Base-by-base conservation (phyloP, 2,329 filamentous ascomycete species). In the Aplosporella prunicola region DNA sequence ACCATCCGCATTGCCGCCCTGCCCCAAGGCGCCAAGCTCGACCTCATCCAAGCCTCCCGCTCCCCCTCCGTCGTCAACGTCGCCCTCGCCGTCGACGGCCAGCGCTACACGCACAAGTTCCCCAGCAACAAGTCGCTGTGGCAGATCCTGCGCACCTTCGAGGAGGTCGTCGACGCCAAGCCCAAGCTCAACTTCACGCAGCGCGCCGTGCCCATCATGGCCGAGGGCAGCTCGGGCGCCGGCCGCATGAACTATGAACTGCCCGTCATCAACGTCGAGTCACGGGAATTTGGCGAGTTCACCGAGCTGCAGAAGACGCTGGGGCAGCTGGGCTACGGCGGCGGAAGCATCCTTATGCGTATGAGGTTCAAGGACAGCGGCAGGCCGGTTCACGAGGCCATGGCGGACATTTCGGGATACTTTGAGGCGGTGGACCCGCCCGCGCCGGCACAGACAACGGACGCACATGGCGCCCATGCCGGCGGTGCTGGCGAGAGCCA, bases 171-270 rank as follows among this genome's bases (percentile, higher is more conserved):
- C 7, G 68, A 62, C 37, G 11, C 34, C 31, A 32, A 44, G 34
- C 34, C 48, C 31, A 55, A 75, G 68, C 57, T 66, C 43, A 95
- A 95, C 56, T 75, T 98, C 48, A 96, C 91, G 0, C 86, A 80
- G 10, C 72, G 88, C 43, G 86, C 80, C 2, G 70, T 82, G n/a
- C 80, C 86, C 0, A 70, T 75, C 43, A 72, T 71, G 11, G 65
- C 60, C 24, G 67, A 63, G 42, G 74, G 69, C 5, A 56, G 67
- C 5, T 69, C 68, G 10, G 75, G 80, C 20, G 55, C 65, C 15
- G 89, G 88, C 5, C 77, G 88, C 55, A 63, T 98, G 35, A 83
- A 81, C 58, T 95, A 95, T 52, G 85, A 96, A 61, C 81, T 78
- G 46, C 91, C 91, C 0, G 78, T 87, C 11, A 62, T 96, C 38